A percentile compares a stretch with the other conserved stretches of the same genome.
phyloP scores from a whole-genome alignment of 2,329 filamentous ascomycete genomes.

The Phialemoniopsis sp. region DNA sequence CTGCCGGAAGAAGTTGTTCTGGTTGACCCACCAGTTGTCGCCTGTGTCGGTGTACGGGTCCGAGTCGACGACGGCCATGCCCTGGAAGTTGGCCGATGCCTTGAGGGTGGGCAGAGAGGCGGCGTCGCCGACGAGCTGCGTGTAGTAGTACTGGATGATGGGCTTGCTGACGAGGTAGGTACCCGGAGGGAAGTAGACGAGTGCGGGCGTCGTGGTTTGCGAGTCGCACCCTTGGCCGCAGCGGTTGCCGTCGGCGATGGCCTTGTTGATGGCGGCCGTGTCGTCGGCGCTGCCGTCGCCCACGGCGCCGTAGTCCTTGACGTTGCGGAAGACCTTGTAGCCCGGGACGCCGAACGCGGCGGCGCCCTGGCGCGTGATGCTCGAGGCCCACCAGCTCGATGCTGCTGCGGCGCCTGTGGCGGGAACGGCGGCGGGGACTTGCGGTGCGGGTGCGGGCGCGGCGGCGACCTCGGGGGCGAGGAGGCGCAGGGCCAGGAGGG shows the following conservation, averaged over 20 bases:
- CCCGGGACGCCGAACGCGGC: constrained; percentile 55
- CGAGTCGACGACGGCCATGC: constrained; percentile 85
- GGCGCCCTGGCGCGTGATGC: constrained; percentile 61
- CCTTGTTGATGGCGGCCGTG: constrained; percentile 81
- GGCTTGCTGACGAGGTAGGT: constrained; percentile 79
- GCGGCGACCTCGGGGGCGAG: constrained; percentile 26
- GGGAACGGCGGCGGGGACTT: constrained; percentile 3
- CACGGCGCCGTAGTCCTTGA: constrained; percentile 69
- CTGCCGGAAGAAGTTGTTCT: constrained; percentile 81
- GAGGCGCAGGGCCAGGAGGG: constrained; percentile 38
- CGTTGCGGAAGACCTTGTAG: constrained; percentile 75
- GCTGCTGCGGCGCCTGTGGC: constrained; percentile 22
- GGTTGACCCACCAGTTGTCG: constrained; percentile 73
- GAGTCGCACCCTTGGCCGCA: constrained; percentile 83
- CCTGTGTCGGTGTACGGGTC: constrained; percentile 74
- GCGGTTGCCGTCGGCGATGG: constrained; percentile 72
- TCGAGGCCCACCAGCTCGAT: constrained; percentile 68
- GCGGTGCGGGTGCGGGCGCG: constrained; percentile 19
- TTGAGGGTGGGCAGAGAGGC: constrained; percentile 70
- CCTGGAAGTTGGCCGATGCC: constrained; percentile 65
- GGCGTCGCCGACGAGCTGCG: constrained; percentile 84
- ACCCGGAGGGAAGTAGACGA: constrained; percentile 89
- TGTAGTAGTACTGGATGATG: constrained; percentile 86
- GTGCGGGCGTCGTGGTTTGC: constrained; percentile 73
- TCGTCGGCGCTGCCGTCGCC: constrained; percentile 73